Evolutionary conservation across 257 asterid genomes (phyloP).

Genomic region (Primulina tabacum): DNA sequence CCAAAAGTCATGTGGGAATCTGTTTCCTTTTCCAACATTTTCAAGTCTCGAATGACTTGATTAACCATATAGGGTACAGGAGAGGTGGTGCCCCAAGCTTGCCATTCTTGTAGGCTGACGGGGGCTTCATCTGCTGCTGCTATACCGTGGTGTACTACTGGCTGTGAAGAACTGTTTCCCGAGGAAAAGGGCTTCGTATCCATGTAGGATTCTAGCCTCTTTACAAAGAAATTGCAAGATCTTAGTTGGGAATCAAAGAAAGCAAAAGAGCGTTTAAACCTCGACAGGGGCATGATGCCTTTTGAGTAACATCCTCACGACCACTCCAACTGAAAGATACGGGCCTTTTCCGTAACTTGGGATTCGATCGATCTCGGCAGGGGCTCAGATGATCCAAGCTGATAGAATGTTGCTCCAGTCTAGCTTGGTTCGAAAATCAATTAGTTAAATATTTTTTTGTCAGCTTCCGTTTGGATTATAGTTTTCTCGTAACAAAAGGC

Average conservation of each 20-base stretch:
- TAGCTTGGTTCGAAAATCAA: too few species aligned
- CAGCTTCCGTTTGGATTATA: too few species aligned
- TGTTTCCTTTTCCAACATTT: slow-evolving; percentile 57
- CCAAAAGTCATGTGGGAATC: slow-evolving; percentile 61
- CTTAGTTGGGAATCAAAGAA: slow-evolving; percentile 20
- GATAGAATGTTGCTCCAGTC: too few species aligned
- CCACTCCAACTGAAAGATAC: too few species aligned
- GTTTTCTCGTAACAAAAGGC: too few species aligned
- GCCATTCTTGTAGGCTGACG: slow-evolving; percentile 82
- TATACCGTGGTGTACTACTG: slow-evolving; percentile 20
- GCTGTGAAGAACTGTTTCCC: slow-evolving; percentile 17
- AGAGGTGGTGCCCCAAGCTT: slow-evolving; percentile 77
- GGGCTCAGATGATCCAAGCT: too few species aligned
- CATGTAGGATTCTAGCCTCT: slow-evolving; percentile 17
- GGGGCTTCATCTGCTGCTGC: slow-evolving; percentile 31
- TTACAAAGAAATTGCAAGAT: slow-evolving; percentile 7
- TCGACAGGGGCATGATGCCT: slow-evolving; percentile 5
- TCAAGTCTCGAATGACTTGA: slow-evolving; percentile 71
- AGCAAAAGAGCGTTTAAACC: slow-evolving; percentile 26
- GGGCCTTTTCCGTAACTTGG: too few species aligned
- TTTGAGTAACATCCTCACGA: too few species aligned
- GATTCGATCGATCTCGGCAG: too few species aligned
- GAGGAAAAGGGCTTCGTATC: slow-evolving; percentile 35
- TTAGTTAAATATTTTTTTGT: too few species aligned
- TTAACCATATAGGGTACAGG: slow-evolving; percentile 78